Base-by-base conservation (phyloP, 2,329 filamentous ascomycete genomes). In the Alternaria conjuncta region DNA sequence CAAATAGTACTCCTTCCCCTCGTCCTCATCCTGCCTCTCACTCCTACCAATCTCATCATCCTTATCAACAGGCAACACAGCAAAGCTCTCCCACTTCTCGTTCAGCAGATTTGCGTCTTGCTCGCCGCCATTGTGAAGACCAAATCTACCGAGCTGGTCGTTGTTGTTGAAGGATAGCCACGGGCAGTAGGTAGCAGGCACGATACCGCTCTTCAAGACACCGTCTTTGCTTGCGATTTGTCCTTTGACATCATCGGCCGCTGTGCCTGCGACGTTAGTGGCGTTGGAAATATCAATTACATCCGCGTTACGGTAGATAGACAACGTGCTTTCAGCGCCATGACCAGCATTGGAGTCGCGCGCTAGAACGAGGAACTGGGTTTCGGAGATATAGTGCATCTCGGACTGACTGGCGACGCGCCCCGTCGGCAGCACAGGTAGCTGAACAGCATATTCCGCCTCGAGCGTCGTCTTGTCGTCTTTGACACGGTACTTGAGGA, bases 41-140 rank as follows among this genome's bases (percentile, higher is more conserved):
- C 43, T 54, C 23, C 54, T 57, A 6, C 62, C 59, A 36, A 61
- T 60, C 72, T 79, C 76, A 57, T 76, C 75, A 49, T 81, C 67
- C 2, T 83, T 82, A 69, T 88, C 83, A 1, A 79, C 75, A 3
- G 89, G 89, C 3, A 88, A 84, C 23, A 92, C 75, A 3, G 87
- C 86, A 51, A 93, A 79, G 20, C 86, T 87, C 81, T 94, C 91
- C 91, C 91, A 93, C 75, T 93, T 93, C 82, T 93, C 90, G 71
- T 93, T 92, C 75, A 93, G 74, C 36, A 93, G 78, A 0, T 77
- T 80, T 0, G 79, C 71, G 71, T 91, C 86, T 68, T 89, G 85
- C 0, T 78, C 80, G 0, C 89, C 90, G 3, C 90, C 90, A 69
- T 93, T 93, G 70, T 90, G 89, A 5, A 91, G 78, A 0, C 88